Percentiles rank a stretch among this genome's conserved stretches.
Conservation (phyloP, 2,329 filamentous ascomycete genomes). For the Trichocomaceae sp. region DNA sequence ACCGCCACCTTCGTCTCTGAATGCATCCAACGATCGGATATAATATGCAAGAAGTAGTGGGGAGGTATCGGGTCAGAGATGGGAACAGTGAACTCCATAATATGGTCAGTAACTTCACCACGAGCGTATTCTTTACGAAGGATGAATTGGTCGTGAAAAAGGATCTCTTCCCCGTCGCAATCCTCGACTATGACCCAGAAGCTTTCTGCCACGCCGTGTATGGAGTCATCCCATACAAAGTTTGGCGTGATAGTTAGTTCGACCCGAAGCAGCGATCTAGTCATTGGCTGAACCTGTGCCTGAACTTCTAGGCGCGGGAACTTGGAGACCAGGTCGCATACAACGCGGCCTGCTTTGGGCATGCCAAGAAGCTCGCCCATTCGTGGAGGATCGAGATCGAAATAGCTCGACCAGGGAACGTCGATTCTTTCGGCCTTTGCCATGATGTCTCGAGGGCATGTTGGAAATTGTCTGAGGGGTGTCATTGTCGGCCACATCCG, state of each 20-base stretch:
- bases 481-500: constrained; percentile 99
- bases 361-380: constrained; percentile 93
- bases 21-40: constrained; percentile 98
- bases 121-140: constrained; percentile 82
- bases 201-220: constrained; percentile 82
- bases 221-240: constrained; percentile 86
- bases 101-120: constrained; percentile 81
- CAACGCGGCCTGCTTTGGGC: constrained; percentile 76
- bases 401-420: constrained; percentile 87
- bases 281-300: constrained; percentile 90
- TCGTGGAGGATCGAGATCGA: constrained; percentile 88
- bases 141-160: constrained; percentile 92
- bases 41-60: constrained; percentile 93
- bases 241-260: constrained; percentile 89
- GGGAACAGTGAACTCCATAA: constrained; percentile 92
- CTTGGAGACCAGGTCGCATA: constrained; percentile 81
- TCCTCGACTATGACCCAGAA: constrained; percentile 99
- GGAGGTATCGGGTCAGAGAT: constrained; percentile 97
- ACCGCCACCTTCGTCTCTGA: constrained; percentile 89
- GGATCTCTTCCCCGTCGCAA: constrained; percentile 90
- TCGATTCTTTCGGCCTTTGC: constrained; percentile 92
- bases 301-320: constrained; percentile 91
- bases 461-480: constrained; percentile 81
- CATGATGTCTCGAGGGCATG: constrained; percentile 75
- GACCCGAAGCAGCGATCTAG: constrained; percentile 82